Evolutionary conservation across 2,329 filamentous ascomycete genomes (phyloP).

Genomic region (Penicillium capsulatum): DNA sequence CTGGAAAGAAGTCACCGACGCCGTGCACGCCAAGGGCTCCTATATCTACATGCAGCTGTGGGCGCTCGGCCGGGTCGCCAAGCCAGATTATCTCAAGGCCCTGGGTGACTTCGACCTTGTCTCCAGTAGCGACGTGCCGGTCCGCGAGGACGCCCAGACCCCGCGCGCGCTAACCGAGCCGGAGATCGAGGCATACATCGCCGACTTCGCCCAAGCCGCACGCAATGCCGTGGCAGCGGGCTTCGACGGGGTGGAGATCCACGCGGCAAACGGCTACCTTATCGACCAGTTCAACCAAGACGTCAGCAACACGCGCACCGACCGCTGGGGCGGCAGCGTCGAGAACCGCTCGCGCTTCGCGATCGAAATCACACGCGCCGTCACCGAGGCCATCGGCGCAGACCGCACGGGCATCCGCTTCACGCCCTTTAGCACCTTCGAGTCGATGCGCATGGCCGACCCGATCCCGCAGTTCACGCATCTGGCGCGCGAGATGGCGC

Average conservation of each 20-base stretch:
- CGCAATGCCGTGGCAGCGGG: slow-evolving; percentile 53
- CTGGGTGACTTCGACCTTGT: slow-evolving; percentile 15
- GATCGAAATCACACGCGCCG: slow-evolving; percentile 48
- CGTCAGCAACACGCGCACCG: slow-evolving; percentile 46
- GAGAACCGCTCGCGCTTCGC: slow-evolving; percentile 53
- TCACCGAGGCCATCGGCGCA: slow-evolving; percentile 44
- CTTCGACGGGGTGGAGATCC: slow-evolving; percentile 52
- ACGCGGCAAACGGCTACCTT: slow-evolving; percentile 50
- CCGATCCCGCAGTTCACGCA: slow-evolving; percentile 61
- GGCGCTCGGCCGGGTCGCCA: slow-evolving; percentile 55
- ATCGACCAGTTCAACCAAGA: slow-evolving; percentile 51
- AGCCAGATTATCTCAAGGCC: slow-evolving; percentile 27
- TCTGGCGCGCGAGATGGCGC: slow-evolving; percentile 50
- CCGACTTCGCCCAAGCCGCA: slow-evolving; percentile 45
- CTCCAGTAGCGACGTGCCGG: slow-evolving; percentile 21
- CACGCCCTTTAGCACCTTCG: slow-evolving; percentile 42
- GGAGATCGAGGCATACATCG: slow-evolving; percentile 43
- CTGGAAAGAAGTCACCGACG: slow-evolving; percentile 59
- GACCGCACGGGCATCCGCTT: slow-evolving; percentile 46
- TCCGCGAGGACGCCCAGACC: slow-evolving; percentile 13
- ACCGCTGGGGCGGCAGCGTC: slow-evolving; percentile 50
- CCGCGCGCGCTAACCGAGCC: slow-evolving; percentile 34
- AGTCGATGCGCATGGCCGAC: slow-evolving; percentile 56
- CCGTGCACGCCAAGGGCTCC: slow-evolving; percentile 59
- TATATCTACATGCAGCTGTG: slow-evolving; percentile 62